Conservation (phyloP, 306 rosid genomes). For the Notholithocarpus densiflorus region DNA sequence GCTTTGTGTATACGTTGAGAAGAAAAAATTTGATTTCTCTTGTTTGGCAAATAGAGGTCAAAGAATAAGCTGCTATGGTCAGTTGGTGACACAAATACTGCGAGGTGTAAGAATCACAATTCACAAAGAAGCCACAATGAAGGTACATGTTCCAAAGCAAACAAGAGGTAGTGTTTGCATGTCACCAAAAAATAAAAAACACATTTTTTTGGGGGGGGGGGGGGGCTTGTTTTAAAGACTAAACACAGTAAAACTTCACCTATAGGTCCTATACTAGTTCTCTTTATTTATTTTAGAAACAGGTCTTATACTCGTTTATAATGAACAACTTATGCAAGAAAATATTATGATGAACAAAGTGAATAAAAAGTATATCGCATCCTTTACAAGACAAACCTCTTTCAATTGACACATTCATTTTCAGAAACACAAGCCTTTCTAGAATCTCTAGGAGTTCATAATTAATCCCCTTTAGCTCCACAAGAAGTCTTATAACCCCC, state of each 20-base stretch:
- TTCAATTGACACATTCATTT: too few relatives aligned
- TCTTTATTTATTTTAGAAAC: too few relatives aligned
- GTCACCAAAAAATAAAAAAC: too few relatives aligned
- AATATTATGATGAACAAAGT: background rate
- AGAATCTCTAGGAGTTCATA: background rate
- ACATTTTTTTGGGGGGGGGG: too few relatives aligned
- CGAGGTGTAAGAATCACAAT: background rate
- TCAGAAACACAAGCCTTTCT: background rate
- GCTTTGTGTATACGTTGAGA: background rate
- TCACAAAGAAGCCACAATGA: background rate
- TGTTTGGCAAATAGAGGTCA: background rate
- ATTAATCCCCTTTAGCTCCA: background rate
- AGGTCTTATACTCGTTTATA: too few relatives aligned
- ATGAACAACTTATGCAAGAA: background rate
- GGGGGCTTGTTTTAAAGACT: too few relatives aligned
- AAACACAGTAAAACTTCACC: too few relatives aligned
- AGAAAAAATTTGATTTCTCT: background rate
- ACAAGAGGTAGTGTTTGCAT: background rate
- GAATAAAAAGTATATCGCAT: background rate
- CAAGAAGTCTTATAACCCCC: background rate
- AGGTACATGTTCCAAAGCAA: background rate
- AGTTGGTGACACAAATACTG: background rate
- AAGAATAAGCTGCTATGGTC: background rate
- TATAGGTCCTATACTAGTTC: too few relatives aligned
- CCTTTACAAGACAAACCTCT: background rate